Base-by-base conservation (phyloP, 2,329 filamentous ascomycete genomes). In the Aspergillus tanneri region DNA sequence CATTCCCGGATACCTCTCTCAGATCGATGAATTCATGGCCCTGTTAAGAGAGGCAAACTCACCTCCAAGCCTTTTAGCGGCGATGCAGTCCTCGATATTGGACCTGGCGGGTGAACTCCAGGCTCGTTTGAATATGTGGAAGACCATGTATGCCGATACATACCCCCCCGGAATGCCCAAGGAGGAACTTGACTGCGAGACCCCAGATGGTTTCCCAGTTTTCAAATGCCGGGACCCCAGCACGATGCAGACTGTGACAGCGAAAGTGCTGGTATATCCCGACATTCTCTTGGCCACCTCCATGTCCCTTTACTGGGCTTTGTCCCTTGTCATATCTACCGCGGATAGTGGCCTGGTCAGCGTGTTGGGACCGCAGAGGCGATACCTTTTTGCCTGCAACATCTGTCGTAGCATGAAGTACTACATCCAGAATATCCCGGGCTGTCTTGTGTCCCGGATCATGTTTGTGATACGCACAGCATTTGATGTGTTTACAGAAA, bases 351-450 rank as follows among this genome's bases (percentile, higher is more conserved):
- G 60, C 1, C 48, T 64, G 6, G 36, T 53, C 19, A 52, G 48
- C 14, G 52, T 62, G 5, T 24, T 64, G n/a, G 42, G 50, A 5
- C 49, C 45, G 12, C 52, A 55, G 7, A 57, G 63, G 22, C 62
- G 61, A 21, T 65, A 64, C 51, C 49, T 58, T 27, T 55, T 52
- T 21, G 62, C 60, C 14, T 64, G 62, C 50, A 58, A 63, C 34
- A 65, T 65, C 43, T 64, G 62, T 32, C 60, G 62, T 27, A 65
- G 60, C 45, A 58, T 63, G 54, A 60, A 58, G 37, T 65, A 61
- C 40, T 64, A 62, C 40, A 42, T 62, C 10, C 51, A 52, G 19
- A 56, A 51, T 3, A 52, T 56, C n/a, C 62, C 62, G 8, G 62
- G 62, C 2, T 60, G 47, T 24, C 32, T 65, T 4, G 52, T 64